Base-by-base conservation (phyloP, 208 protist species). In the Trypanosoma platydactyli region DNA sequence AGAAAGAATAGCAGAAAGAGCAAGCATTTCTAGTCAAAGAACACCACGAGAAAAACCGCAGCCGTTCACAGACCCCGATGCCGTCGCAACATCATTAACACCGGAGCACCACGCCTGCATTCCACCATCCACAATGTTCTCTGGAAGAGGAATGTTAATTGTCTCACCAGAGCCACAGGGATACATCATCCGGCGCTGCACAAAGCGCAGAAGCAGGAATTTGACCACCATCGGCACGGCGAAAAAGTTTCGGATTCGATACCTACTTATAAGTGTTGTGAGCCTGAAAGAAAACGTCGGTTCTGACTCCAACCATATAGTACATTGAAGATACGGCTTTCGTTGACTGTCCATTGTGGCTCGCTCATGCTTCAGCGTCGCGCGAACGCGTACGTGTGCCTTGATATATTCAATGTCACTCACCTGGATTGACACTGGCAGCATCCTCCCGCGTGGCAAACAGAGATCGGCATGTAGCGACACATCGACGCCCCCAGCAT, bases 251-350 rank as follows among this genome's bases (percentile, higher is more conserved):
- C 65, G 73, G 51, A 95, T 85, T 25, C 68, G 64, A 29, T 86
- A 79, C 15, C 71, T 82, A 45, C 78, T 89, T 20, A 93, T 61
- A 15, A 76, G 78, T 1, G 86, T 89, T 46, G 80, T 74, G 48
- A 95, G 63, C 58, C 80, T 67, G 48, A 92, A 74, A 50, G 88
- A 84, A 53, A 95, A 95, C 42, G 74, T 70, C 7, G 89, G 89
- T 46, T 95, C 87, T 0, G 89, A 95, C 46, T 91, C 79, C 7
- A 95, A 77, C 84, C 87, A 95, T 20, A 92, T 22, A 5, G 68
- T 88, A 61, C 78, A 79, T 48, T 79, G 63, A 9, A 95, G 72
- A 33, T 81, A 89, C 15, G 86, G 89, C 56, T 76, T 77, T 27
- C 76, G 77, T 45, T 83, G 79, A 6, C 71, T 76, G 48, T 91